Evolutionary conservation across 352 stramenopile genomes (phyloP), one percentile per base, ranked within the genome.

Genomic region (Blastocystis sp.): DNA sequence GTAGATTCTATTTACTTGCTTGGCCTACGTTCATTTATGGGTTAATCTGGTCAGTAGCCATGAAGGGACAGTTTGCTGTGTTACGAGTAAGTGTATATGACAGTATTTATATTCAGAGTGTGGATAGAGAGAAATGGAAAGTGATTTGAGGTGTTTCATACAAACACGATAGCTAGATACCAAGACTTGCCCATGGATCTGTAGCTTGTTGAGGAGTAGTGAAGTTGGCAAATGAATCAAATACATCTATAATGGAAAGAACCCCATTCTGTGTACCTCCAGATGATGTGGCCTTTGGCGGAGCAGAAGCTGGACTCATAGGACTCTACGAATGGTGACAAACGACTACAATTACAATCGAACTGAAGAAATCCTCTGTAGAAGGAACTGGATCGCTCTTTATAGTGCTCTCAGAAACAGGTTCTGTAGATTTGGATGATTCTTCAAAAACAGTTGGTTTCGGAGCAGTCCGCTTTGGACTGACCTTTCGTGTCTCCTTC

Each of bases 21-120:
- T 83, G 71, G 71, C 71, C 71, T 5, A 66, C 42, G 16, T 83
- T 83, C 39, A 65, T 83, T 27, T 83, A 83, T 46, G 71, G 71
- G 24, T 21, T 83, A 14, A 21, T 65, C 6, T 83, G 71, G 71
- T 61, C 71, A 14, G 14, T 66, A 5, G 11, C 65, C 24, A 83
- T 65, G 71, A 37, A 29, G 0, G 46, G 51, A 24, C 71, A 83
- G 51, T 83, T 83, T 43, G 7, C 37, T 21, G 32, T 66, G n/a
- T 37, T 83, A 11, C 65, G 65, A 32, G 65, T 77, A 51, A 32
- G 7, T 21, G 43, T 46, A 32, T 21, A 27, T 32, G 37, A 29
- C n/a, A 16, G 7, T 42, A 12, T 77, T 46, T 12, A 52, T 19
- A 54, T 57, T 14, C 35, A 66, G 71, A 66, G 6, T 61, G 49